Base-by-base conservation (phyloP, 768 basidiomycete species). In the Fibroporia radiculosa region DNA sequence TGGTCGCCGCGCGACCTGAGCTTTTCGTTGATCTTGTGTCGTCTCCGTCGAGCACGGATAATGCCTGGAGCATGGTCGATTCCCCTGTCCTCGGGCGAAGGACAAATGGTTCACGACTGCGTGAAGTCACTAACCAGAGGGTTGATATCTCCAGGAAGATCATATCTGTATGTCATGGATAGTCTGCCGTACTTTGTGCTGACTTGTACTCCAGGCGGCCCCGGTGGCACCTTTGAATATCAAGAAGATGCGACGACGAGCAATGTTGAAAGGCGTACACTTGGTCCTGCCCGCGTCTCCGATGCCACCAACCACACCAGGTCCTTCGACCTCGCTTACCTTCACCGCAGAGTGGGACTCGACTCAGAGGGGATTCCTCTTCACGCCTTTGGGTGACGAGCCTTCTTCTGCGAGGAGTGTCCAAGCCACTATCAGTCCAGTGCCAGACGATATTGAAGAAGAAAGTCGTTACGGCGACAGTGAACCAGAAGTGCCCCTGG, bases 1-100 rank as follows among this genome's bases (percentile, higher is more conserved):
- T 61, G 55, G 56, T 53, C 57, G 59, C 59, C 51, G 59, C 56
- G 59, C 59, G 59, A 49, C 54, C 59, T 49, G 51, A 53, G 49
- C 48, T 55, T 45, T 45, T 40, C 42, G 53, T 52, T 40, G 55
- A 50, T 38, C 37, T 51, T 41, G 40, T 36, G 29, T 42, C 40
- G 40, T 40, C 45, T 25, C 54, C 56, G 51, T 53, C 54, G 40
- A 57, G 54, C 22, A 54, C 56, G 52, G 57, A 48, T 47, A 51
- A 55, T 56, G 54, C 57, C 57, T 56, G 59, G 59, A 50, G 57
- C 57, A 57, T 52, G 40, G 29, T 44, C 48, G 56, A 56, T 42
- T 52, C 57, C 16, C 46, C 54, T 35, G 50, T 46, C 3, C 48
- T 54, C 34, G 42, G 47, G 16, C 19, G 29, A 10, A 6, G 12